Percentiles rank a stretch among this genome's conserved stretches.
phyloP scores from a whole-genome alignment of 805 yeast genomes.

The Henningerozyma blattae region DNA sequence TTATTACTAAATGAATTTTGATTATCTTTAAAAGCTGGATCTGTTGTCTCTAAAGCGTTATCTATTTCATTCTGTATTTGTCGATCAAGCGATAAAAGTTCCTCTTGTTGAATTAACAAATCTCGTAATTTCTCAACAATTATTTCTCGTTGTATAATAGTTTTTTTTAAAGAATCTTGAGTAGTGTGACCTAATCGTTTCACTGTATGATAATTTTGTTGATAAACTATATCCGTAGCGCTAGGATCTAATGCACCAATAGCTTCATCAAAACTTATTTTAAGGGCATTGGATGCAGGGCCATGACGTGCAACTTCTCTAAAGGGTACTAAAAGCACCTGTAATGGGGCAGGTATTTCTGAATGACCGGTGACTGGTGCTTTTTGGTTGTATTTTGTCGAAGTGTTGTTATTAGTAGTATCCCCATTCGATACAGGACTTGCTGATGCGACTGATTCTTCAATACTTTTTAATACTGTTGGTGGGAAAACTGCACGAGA shows the following conservation, averaged over 20 bases:
- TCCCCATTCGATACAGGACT: background rate
- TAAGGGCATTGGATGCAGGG: constrained; percentile 8
- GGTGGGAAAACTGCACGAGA: constrained; percentile 41
- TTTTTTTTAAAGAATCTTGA: constrained; percentile 19
- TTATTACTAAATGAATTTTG: constrained; percentile 7
- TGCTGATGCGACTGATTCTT: constrained; percentile 6
- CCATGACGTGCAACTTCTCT: background rate
- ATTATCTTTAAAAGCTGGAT: constrained; percentile 7
- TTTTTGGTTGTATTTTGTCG: background rate
- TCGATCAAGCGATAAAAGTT: constrained; percentile 19
- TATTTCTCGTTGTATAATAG: constrained; percentile 17
- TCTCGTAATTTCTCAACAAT: constrained; percentile 15
- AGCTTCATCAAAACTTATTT: constrained; percentile 19
- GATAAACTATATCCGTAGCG: constrained; percentile 15
- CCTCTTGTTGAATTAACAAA: constrained; percentile 15
- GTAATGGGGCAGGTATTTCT: background rate
- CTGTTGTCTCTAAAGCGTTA: constrained; percentile 14
- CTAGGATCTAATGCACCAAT: constrained; percentile 15
- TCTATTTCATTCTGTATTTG: constrained; percentile 17
- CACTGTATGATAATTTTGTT: constrained; percentile 21
- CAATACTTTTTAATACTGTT: constrained; percentile 22
- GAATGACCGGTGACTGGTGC: background rate
- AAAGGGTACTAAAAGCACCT: background rate
- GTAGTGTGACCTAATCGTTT: constrained; percentile 21
- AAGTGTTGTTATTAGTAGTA: background rate